phyloP scores from a whole-genome alignment of 176 grass and related monocot genomes.

The Avena atlantica region DNA sequence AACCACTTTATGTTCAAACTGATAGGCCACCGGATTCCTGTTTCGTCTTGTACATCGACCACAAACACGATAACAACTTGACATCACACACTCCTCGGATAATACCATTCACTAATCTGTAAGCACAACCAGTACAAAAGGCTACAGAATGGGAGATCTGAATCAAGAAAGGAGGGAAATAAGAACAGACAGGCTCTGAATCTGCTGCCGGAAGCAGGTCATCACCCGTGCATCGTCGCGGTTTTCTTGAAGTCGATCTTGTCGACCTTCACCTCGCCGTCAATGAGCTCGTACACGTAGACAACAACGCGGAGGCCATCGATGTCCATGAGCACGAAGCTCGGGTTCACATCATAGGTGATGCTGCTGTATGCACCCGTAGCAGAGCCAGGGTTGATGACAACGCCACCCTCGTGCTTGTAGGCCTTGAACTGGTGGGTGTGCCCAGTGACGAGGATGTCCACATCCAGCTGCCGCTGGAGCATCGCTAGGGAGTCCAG shows the following conservation, averaged over 20 bases:
- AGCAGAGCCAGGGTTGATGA: conserved; percentile 93
- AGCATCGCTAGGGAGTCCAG: conserved; percentile 97
- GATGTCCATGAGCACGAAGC: conserved; percentile 98
- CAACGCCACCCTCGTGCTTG: conserved; percentile 95
- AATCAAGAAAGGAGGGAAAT: not conserved
- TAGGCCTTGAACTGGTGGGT: conserved; percentile 97
- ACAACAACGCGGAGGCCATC: conserved; percentile 95
- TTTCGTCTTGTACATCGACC: not conserved
- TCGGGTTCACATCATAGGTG: conserved; percentile 93
- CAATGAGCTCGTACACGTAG: conserved; percentile 95
- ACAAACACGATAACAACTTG: not conserved
- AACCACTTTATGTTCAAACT: not conserved
- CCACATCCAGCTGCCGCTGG: conserved; percentile 92
- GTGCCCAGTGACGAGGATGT: conserved; percentile 97
- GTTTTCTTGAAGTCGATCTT: conserved; percentile 99
- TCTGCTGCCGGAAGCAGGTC: not conserved
- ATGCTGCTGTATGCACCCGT: conserved; percentile 95
- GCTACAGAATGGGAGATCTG: not conserved
- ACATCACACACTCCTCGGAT: not conserved
- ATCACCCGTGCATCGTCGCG: conserved; percentile 57
- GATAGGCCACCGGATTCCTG: not conserved
- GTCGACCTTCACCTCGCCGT: conserved; percentile 97
- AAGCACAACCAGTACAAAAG: not conserved
- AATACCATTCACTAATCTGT: conserved; percentile 2
- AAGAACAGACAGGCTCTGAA: not conserved